phyloP scores from a whole-genome alignment of 2,329 filamentous ascomycete species.

The Pestalotiopsis sp. region DNA sequence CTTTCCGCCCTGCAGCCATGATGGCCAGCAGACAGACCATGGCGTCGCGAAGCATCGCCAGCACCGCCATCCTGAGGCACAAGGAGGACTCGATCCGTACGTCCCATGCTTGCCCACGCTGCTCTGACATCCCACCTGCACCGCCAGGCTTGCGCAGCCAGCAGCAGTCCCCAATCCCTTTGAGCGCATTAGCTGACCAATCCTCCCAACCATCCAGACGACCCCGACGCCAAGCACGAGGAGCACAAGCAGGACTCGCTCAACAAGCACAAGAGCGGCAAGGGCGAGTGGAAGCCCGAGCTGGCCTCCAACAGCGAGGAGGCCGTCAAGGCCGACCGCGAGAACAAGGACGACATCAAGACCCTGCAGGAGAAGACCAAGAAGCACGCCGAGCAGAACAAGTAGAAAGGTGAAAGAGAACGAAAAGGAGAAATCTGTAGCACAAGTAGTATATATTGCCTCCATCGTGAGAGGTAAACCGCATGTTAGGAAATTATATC shows the following conservation, averaged over 20 bases:
- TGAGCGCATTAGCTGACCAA: not conserved
- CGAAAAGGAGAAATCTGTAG: not conserved
- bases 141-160: not conserved
- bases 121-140: too few relatives aligned
- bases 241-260: constrained; percentile 64
- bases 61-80: constrained; percentile 16
- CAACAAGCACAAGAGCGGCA: constrained; percentile 69
- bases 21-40: constrained; percentile 15
- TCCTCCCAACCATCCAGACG: not conserved
- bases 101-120: not conserved
- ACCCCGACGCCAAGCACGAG: constrained; percentile 28
- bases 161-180: not conserved
- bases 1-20: constrained; percentile 12
- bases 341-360: constrained; percentile 44
- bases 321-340: constrained; percentile 70
- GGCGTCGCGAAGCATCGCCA: constrained; percentile 15
- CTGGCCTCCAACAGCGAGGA: constrained; percentile 81
- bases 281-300: constrained; percentile 76
- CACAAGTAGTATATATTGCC: not conserved
- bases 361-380: constrained; percentile 63
- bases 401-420: constrained; percentile 42
- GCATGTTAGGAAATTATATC: not conserved
- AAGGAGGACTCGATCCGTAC: constrained; percentile 18
- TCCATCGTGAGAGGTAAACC: not conserved
- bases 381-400: constrained; percentile 49